These are phyloP conservation scores for Stemphylium beticola DNA, from an alignment of 2,329 filamentous ascomycete genomes.

Conservation along the genomic window DNA sequence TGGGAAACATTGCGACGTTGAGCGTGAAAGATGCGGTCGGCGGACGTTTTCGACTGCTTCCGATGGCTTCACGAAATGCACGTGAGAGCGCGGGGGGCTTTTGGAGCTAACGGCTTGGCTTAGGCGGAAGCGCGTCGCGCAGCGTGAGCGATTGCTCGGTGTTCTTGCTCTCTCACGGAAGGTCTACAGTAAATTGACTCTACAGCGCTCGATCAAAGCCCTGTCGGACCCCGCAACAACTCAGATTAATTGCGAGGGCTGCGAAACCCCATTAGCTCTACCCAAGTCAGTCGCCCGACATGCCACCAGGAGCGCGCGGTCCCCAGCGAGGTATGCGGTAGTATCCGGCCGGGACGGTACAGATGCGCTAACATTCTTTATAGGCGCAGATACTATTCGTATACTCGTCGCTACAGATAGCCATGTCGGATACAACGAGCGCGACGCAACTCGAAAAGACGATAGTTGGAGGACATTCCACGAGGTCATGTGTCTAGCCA, in stretches of 20 bases:
- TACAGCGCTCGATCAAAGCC: neutral
- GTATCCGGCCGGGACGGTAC: neutral
- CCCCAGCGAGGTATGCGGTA: slow-evolving; percentile 36
- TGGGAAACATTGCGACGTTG: slow-evolving; percentile 67
- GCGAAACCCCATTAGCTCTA: neutral
- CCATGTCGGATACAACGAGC: slow-evolving; percentile 95
- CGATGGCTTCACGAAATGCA: slow-evolving; percentile 25
- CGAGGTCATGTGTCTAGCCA: slow-evolving; percentile 89
- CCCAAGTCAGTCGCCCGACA: slow-evolving; percentile 10
- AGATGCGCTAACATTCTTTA: slow-evolving; percentile 13
- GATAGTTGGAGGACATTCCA: slow-evolving; percentile 98
- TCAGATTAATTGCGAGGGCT: neutral
- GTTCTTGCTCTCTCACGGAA: neutral
- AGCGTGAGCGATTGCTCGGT: slow-evolving; percentile 4
- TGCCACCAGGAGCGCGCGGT: slow-evolving; percentile 37
- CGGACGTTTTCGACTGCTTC: slow-evolving; percentile 24
- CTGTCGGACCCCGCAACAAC: neutral
- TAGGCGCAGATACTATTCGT: slow-evolving; percentile 82
- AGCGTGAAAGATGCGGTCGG: slow-evolving; percentile 37
- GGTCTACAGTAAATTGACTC: neutral
- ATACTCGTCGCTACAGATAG: slow-evolving; percentile 95
- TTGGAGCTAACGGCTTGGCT: slow-evolving; percentile 27
- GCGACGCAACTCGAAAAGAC: slow-evolving; percentile 91
- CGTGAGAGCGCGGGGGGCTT: slow-evolving; percentile 33
- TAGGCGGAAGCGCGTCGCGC: slow-evolving; percentile 42